Percentiles rank a stretch among this genome's conserved stretches.
These are phyloP conservation scores for Trichoderma endophyticum DNA, from an alignment of 2,329 filamentous ascomycete genomes.

Conservation along the genomic window DNA sequence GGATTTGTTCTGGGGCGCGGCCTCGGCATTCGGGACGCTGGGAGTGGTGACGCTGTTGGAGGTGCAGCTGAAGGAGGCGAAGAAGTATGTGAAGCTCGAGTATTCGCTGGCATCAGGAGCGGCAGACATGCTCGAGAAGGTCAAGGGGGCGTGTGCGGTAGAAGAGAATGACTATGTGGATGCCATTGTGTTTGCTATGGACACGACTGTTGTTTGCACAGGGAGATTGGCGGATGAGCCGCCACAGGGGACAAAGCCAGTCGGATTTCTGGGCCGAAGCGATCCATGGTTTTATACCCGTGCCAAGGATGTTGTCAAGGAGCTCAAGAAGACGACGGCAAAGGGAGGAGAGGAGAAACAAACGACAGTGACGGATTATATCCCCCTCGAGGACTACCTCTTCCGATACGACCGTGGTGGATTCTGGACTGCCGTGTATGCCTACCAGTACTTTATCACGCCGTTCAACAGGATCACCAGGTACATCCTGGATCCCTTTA, in stretches of 20 bases:
- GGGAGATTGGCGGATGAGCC: conserved; percentile 54
- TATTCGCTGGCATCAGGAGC: conserved; percentile 49
- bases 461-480: conserved; percentile 65
- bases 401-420: conserved; percentile 69
- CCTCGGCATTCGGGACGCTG: conserved; percentile 63
- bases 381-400: conserved; percentile 64
- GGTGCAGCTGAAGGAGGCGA: conserved; percentile 54
- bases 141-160: conserved; percentile 43
- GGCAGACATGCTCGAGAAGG: conserved; percentile 37
- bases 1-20: conserved; percentile 63
- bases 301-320: conserved; percentile 44
- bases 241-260: conserved; percentile 33
- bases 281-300: conserved; percentile 77
- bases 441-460: conserved; percentile 61
- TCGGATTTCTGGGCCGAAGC: conserved; percentile 52
- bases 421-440: conserved; percentile 64
- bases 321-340: conserved; percentile 24
- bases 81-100: conserved; percentile 54
- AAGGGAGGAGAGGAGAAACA: background rate
- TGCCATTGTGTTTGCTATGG: conserved; percentile 59
- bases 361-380: conserved; percentile 44
- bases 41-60: conserved; percentile 65
- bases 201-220: conserved; percentile 56
- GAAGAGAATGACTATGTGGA: conserved; percentile 62
- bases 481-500: conserved; percentile 57